Evolutionary conservation across 2,329 filamentous ascomycete genomes (phyloP).

Genomic region (Aureobasidium mangrovei): DNA sequence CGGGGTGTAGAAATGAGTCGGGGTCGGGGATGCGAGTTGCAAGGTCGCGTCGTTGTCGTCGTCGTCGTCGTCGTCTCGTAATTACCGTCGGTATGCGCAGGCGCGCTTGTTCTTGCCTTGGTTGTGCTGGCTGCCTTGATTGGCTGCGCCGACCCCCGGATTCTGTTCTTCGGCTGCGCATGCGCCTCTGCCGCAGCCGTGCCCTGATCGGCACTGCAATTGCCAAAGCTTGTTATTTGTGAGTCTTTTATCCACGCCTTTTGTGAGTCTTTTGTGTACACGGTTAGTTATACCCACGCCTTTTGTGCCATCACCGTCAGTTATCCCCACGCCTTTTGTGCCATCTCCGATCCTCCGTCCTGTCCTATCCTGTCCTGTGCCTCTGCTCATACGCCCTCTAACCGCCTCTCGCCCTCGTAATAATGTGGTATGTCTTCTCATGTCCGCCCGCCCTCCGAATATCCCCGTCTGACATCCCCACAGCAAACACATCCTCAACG

Average conservation of each 20-base stretch:
- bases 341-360: too few relatives aligned
- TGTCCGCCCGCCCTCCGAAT: neutral
- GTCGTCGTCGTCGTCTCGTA: neutral
- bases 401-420: too few relatives aligned
- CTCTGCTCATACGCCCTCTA: too few relatives aligned
- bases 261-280: neutral
- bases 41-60: neutral
- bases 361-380: too few relatives aligned
- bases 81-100: slow-evolving; percentile 2
- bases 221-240: slow-evolving; percentile 6
- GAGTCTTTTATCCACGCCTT: neutral
- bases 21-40: neutral
- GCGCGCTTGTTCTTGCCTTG: slow-evolving; percentile 6
- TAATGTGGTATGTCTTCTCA: slow-evolving; percentile 24
- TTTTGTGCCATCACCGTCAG: too few relatives aligned
- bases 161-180: neutral
- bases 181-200: neutral
- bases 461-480: neutral
- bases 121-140: neutral
- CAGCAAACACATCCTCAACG: slow-evolving; percentile 97
- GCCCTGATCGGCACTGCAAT: neutral
- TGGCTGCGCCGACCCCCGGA: neutral
- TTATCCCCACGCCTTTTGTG: too few relatives aligned
- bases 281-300: neutral
- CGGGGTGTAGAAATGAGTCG: neutral